Base-by-base conservation (phyloP, 192 early-diverging fungal species). In the Backusella macrospora region DNA sequence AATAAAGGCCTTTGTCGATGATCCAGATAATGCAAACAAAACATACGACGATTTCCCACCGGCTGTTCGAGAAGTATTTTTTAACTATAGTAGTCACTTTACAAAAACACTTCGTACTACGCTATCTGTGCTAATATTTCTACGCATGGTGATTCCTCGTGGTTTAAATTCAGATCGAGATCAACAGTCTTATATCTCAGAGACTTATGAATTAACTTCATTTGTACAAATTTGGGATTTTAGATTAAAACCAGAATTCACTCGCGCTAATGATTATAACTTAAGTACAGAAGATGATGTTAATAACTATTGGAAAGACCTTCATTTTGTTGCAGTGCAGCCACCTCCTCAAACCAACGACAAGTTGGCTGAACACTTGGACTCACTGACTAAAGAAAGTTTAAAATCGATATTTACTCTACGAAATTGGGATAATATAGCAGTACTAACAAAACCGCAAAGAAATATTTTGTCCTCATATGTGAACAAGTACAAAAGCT, bases 361-460 rank as follows among this genome's bases (percentile, higher is more conserved):
- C 37, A n/a, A 48, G 10, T 15, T 34, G 23, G 40, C 29, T 34
- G 6, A 18, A 23, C 29, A 69, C 23, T 43, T 10, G 14, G 15
- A 40, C 6, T 10, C 26, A n/a, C 9, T 13, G 13, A 34, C 13
- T 9, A 34, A 48, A 3, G 34, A 47, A 15, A 37, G 37, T 12
- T 14, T 29, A 34, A 70, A 34, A 10, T 14, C 45, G 6, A 38
- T 70, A 46, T 37, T 26, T 38, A 37, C 5, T 39, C 15, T 10
- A 9, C 68, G 42, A 29, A 75, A 75, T 34, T 75, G 74, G 74
- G 52, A 52, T 23, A 64, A 9, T 37, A 38, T n/a, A 15, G 37
- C 21, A 37, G 23, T 55, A 29, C 46, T 68, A 45, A 45, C 59
- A 18, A 13, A 23, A 14, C 15, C 47, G 10, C 74, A 75, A 37